A percentile compares a stretch with the other conserved stretches of the same genome.
Evolutionary conservation across 768 basidiomycete species (phyloP).

Genomic region (Termitomyces sp.): DNA sequence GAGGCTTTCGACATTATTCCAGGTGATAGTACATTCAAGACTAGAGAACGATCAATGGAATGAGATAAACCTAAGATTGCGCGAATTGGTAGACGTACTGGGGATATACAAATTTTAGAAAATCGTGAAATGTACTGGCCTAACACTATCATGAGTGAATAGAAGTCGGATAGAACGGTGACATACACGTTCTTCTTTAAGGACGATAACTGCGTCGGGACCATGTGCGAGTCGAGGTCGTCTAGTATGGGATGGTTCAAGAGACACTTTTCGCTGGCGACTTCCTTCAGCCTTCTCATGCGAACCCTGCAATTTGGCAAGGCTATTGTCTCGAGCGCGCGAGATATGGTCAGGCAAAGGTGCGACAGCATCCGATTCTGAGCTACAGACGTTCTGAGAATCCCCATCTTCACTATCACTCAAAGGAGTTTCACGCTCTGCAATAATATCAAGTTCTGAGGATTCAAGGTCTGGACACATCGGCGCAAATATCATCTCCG

Average conservation of each 20-base stretch:
- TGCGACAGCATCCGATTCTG: conserved; percentile 9
- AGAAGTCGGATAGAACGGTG: not conserved
- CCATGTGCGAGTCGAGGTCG: conserved; percentile 39
- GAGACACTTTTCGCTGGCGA: conserved; percentile 10
- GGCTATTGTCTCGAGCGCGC: conserved; percentile 43
- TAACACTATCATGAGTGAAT: conserved; percentile 17
- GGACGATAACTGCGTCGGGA: conserved; percentile 80
- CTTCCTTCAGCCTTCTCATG: conserved; percentile 4
- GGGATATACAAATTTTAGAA: conserved; percentile 89
- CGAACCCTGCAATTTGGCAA: conserved; percentile 54
- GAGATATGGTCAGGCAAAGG: conserved; percentile 20
- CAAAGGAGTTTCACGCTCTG: conserved; percentile 31
- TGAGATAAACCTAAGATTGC: not conserved
- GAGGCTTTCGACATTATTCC: conserved; percentile 90
- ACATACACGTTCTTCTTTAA: conserved; percentile 82
- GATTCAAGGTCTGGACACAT: conserved; percentile 44
- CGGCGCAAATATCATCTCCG: conserved; percentile 57
- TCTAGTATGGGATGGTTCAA: conserved; percentile 20
- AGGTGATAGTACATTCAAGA: conserved; percentile 88
- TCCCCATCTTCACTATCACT: conserved; percentile 31
- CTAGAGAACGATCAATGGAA: conserved; percentile 25
- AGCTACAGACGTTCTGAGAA: conserved; percentile 10
- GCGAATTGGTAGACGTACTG: conserved; percentile 48
- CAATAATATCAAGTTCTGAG: conserved; percentile 36
- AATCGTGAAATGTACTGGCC: conserved; percentile 88